Percentiles rank a stretch among this genome's conserved stretches.
Conservation (phyloP, 768 basidiomycete species). For the Tylopilus cervinicoccineus region DNA sequence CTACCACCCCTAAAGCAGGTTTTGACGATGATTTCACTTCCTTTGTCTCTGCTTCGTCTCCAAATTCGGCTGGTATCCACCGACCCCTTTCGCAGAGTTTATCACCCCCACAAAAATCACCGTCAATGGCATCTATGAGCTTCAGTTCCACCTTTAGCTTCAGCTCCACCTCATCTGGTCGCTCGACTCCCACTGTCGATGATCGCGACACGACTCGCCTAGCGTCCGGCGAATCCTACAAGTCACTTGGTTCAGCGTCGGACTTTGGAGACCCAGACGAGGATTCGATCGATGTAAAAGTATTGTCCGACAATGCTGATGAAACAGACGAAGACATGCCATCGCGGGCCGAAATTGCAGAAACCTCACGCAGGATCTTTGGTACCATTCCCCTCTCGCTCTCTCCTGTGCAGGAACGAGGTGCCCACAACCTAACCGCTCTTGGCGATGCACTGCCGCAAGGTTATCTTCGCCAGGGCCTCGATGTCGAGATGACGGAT, state of each 20-base stretch:
- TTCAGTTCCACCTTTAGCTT: conserved; percentile 31
- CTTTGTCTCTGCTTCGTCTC: conserved; percentile 59
- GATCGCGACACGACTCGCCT: conserved; percentile 18
- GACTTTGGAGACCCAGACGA: conserved; percentile 50
- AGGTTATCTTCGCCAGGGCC: conserved; percentile 15
- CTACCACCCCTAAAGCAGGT: conserved; percentile 35
- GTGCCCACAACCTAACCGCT: background rate
- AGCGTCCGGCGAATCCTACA: conserved; percentile 36
- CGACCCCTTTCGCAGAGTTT: background rate
- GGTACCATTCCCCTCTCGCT: conserved; percentile 26
- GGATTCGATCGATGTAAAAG: conserved; percentile 21
- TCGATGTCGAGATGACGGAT: conserved; percentile 30
- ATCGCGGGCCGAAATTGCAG: conserved; percentile 45
- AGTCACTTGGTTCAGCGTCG: conserved; percentile 54
- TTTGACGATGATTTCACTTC: conserved; percentile 83
- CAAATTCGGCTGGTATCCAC: conserved; percentile 2
- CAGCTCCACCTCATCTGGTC: conserved; percentile 17
- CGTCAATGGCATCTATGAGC: conserved; percentile 13
- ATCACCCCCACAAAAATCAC: background rate
- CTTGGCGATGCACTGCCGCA: conserved; percentile 24
- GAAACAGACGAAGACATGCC: conserved; percentile 37
- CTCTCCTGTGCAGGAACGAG: conserved; percentile 17
- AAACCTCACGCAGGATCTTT: conserved; percentile 49
- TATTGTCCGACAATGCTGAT: background rate
- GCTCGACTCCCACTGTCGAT: conserved; percentile 24